Evolutionary conservation across 345 rosid genomes (phyloP), one percentile per base, ranked within the genome.

Genomic region (Linum lewisii): DNA sequence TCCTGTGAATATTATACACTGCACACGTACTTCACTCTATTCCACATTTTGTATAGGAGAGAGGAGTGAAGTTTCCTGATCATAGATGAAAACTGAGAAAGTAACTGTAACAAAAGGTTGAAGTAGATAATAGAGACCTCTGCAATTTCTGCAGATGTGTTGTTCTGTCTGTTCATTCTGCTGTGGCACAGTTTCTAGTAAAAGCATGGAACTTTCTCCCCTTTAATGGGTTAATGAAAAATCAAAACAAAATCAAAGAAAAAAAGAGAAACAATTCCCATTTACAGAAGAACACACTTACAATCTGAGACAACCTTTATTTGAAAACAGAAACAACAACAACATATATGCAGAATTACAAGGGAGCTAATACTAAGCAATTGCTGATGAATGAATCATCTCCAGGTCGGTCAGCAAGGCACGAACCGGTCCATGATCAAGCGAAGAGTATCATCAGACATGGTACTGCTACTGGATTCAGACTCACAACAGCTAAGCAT

Each of bases 341-440:
- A 21, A 52, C 5, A 18, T 21, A 24, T 19, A 51, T 23, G 19
- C 10, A 52, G 4, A 20, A 52, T 19, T 19, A 52, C 21, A 8
- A 20, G 10, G 3, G 24, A 20, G 20, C 24, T 20, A 38, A 38
- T 38, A 15, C 45, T 10, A 38, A 8, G 9, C 45, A 38, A 11
- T 11, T 29, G 34, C 34, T 29, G 34, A n/a, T n/a, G n/a, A n/a
- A n/a, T n/a, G 7, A 29, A 29, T 29, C 2, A 29, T 55, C 10
- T 24, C 7, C 36, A n/a, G n/a, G n/a, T 3, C 10, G 60, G 51
- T 79, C 76, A 79, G 66, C 82, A 83, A 63, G 86, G 88, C 21
- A 78, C 97, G 76, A 90, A 90, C 14, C 90, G 85, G 65, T 90
- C 97, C 82, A 90, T 84, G 42, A 90, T 77, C 79, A 87, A 60